Conservation (phyloP, 1,284 basidiomycete species). For the Ceratobasidium theobromae region DNA sequence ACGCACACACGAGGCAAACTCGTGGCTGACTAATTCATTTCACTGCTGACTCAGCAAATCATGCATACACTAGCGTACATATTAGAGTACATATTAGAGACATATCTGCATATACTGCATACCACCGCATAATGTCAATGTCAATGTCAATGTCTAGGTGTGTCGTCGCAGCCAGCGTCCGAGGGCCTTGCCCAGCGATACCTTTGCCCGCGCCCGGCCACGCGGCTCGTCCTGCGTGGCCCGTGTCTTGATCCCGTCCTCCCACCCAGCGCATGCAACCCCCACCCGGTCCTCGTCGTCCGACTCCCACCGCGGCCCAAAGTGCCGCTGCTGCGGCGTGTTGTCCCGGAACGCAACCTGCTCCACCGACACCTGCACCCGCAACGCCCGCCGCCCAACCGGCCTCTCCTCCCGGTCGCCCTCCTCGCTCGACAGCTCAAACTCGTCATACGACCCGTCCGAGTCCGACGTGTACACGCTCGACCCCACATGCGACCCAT, state of each 20-base stretch:
- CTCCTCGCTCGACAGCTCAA: too few species aligned
- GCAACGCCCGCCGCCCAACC: background rate
- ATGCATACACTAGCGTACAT: too few species aligned
- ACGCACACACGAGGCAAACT: too few species aligned
- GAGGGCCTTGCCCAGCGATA: constrained; percentile 6
- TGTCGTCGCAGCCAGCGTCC: constrained; percentile 6
- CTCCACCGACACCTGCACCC: constrained; percentile 19
- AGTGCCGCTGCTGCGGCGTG: background rate
- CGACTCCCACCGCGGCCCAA: background rate
- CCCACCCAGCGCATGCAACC: background rate
- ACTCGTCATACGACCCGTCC: background rate
- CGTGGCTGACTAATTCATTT: too few species aligned
- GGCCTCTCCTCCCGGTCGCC: background rate
- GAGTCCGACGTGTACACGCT: background rate
- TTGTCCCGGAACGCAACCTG: constrained; percentile 7
- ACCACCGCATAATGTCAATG: background rate
- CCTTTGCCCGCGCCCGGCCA: background rate
- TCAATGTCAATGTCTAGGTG: background rate
- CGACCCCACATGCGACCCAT: background rate
- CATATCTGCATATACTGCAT: background rate
- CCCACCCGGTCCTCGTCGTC: background rate
- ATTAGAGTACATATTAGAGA: too few species aligned
- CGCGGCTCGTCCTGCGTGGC: background rate
- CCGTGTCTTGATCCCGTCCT: constrained; percentile 25
- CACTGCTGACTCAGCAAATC: too few species aligned